Evolutionary conservation across 345 rosid genomes (phyloP), one percentile per base, ranked within the genome.

Genomic region (Pugionium dolabratum): DNA sequence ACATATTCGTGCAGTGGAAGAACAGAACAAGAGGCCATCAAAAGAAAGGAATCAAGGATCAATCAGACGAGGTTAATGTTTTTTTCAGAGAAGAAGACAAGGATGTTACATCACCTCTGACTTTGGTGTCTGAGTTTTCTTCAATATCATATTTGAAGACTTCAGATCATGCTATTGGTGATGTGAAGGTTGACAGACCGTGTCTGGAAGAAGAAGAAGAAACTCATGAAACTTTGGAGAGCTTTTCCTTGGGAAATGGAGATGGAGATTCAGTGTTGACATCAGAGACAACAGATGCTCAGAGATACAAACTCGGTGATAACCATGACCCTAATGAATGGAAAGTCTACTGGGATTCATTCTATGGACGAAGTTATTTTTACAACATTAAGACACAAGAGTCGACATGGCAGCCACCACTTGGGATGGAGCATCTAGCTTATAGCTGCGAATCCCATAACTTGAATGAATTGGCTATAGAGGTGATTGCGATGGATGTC

Each of bases 361-460:
- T 73, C 73, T 85, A 94, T 78, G 64, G 69, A 75, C 76, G 83
- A 66, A 84, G 80, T 63, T 90, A 82, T 77, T 94, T 81, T 43
- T 81, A 83, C 75, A 90, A 88, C 59, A 31, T 66, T n/a, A 80
- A 63, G 68, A 84, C 96, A 32, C 78, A 80, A 72, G 77, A 57
- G 69, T 84, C 96, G 10, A 85, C 86, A 31, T 90, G 97, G 97
- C 63, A 75, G 35, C 79, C 89, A 5, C 99, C 99, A 30, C 78
- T 77, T 36, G 85, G 88, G 52, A 78, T 84, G 85, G 86, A 90
- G 54, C 83, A 80, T 79, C 79, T 77, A 11, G 64, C 62, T 53
- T 42, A 55, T 42, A 72, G 64, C 42, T 61, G 54, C 25, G 61
- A 44, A 50, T 34, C 62, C 35, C 46, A 67, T 53, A 69, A 64